These are phyloP conservation scores for Papiliotrema fonsecae DNA, from an alignment of 1,284 basidiomycete species.

Conservation along the genomic window DNA sequence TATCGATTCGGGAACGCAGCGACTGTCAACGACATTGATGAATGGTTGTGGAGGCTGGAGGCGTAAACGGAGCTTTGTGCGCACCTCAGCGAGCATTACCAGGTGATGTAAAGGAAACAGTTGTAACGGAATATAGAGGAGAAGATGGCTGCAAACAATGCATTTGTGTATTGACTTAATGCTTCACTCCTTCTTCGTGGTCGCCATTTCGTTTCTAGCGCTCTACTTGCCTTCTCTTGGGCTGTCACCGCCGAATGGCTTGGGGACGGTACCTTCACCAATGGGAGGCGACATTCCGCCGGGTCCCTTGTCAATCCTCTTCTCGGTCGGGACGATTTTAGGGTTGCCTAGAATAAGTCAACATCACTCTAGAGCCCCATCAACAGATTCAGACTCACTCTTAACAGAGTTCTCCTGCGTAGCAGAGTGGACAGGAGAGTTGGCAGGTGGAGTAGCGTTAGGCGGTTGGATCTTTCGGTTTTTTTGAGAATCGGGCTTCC, in stretches of 20 bases:
- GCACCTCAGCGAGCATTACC: too few relatives aligned
- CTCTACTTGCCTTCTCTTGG: neutral
- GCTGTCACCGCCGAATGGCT: neutral
- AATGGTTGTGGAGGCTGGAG: conserved; percentile 34
- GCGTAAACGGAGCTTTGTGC: too few relatives aligned
- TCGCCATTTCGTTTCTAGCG: too few relatives aligned
- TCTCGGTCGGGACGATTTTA: neutral
- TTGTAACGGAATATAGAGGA: too few relatives aligned
- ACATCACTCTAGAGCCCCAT: neutral
- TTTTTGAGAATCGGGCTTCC: neutral
- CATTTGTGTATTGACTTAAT: too few relatives aligned
- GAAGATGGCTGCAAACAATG: too few relatives aligned
- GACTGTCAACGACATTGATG: conserved; percentile 32
- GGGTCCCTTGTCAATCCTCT: neutral
- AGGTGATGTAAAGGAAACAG: too few relatives aligned
- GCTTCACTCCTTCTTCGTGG: too few relatives aligned
- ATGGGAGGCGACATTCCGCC: neutral
- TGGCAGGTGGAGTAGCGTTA: conserved; percentile 14
- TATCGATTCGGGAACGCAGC: conserved; percentile 26
- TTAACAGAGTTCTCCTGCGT: conserved; percentile 21
- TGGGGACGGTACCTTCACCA: neutral
- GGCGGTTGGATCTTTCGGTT: neutral
- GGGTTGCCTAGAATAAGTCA: neutral
- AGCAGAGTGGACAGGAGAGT: conserved; percentile 6
- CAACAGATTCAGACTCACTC: conserved; percentile 11